These are phyloP conservation scores for Trichophyton verrucosum DNA, from an alignment of 2,329 filamentous ascomycete genomes.

Conservation along the genomic window DNA sequence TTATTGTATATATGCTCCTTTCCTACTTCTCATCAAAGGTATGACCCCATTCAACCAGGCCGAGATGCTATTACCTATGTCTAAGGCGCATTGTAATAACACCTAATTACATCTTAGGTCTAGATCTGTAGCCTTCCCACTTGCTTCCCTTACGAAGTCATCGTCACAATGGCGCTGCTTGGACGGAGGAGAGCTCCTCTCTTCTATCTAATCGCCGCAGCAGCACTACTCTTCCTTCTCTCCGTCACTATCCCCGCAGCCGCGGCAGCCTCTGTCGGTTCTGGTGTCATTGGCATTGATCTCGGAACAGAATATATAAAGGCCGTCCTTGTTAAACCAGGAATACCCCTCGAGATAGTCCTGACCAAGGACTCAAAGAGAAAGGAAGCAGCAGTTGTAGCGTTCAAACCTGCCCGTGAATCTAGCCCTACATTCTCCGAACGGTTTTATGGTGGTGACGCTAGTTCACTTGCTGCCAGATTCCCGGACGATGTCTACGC, in stretches of 20 bases:
- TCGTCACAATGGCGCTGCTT: constrained; percentile 33
- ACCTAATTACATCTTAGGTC: background rate
- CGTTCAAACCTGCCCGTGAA: constrained; percentile 75
- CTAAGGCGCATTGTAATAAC: background rate
- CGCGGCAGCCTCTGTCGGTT: constrained; percentile 45
- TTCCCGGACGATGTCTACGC: constrained; percentile 91
- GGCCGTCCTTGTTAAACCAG: constrained; percentile 87
- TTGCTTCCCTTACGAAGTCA: background rate
- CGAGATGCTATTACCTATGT: background rate
- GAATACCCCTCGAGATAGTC: constrained; percentile 93
- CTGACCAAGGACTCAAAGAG: constrained; percentile 94
- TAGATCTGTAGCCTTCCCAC: background rate
- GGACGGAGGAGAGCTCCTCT: constrained; percentile 20
- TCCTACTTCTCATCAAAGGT: background rate
- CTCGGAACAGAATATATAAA: constrained; percentile 96
- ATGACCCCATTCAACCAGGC: background rate
- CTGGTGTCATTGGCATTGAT: constrained; percentile 83
- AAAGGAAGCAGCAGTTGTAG: constrained; percentile 82
- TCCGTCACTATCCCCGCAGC: constrained; percentile 43
- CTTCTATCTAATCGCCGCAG: constrained; percentile 26
- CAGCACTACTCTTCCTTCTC: constrained; percentile 38
- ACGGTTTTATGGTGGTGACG: constrained; percentile 82
- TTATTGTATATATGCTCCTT: constrained; percentile 9
- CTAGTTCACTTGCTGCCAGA: constrained; percentile 69
- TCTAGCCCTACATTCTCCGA: constrained; percentile 64